Conservation (phyloP, 257 asterid species). For the Salvia splendens region DNA sequence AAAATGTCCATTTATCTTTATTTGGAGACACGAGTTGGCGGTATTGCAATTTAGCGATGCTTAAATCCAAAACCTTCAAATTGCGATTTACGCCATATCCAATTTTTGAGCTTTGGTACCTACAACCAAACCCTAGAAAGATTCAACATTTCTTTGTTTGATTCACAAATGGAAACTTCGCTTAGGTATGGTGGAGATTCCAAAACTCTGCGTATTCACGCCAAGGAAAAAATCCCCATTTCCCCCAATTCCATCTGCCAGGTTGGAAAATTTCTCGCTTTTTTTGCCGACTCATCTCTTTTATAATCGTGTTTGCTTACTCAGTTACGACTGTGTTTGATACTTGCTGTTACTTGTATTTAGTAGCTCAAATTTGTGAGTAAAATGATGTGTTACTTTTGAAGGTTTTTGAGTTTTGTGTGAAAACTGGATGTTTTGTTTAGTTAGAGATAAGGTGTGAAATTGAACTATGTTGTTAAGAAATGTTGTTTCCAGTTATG, state of each 20-base stretch:
- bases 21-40: not conserved
- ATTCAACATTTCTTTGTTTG: not conserved
- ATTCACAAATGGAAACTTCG: slow-evolving; percentile 75
- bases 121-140: slow-evolving; percentile 28
- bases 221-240: slow-evolving; percentile 75
- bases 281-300: not conserved
- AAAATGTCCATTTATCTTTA: no score
- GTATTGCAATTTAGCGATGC: not conserved
- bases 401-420: no score
- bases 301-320: not conserved
- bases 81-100: slow-evolving; percentile 34
- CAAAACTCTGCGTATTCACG: slow-evolving; percentile 71
- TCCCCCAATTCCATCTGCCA: slow-evolving; percentile 55
- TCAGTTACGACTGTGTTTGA: not conserved
- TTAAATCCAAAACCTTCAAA: not conserved
- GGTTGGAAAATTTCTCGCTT: slow-evolving; percentile 35
- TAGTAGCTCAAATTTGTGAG: slow-evolving; percentile 8
- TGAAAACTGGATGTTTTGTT: not conserved
- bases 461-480: not conserved
- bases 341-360: not conserved
- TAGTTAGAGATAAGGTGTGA: slow-evolving; percentile 9
- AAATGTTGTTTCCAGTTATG: not conserved
- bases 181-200: slow-evolving; percentile 72
- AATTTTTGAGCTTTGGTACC: slow-evolving; percentile 25
- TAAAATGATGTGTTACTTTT: not conserved